phyloP scores from a whole-genome alignment of 345 rosid species.

The Eucalyptus pumila region DNA sequence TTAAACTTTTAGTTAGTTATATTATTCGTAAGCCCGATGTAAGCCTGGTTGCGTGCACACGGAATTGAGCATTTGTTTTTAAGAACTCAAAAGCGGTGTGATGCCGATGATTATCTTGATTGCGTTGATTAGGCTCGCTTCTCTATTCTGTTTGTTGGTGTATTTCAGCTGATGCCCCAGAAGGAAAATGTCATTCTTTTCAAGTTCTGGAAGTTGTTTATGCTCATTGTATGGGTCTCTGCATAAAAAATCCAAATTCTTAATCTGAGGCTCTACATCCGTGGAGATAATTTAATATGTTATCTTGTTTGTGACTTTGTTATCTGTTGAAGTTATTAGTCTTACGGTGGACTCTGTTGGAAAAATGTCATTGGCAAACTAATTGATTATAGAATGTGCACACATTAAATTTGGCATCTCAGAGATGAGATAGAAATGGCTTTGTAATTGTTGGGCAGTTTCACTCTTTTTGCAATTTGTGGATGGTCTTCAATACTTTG shows the following conservation, averaged over 20 bases:
- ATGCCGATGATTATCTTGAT: not conserved
- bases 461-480: not conserved
- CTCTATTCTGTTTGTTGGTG: not conserved
- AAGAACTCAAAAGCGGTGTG: not conserved
- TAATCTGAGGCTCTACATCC: not conserved
- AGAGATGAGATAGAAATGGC: not conserved
- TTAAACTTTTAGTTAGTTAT: not conserved
- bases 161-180: not conserved
- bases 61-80: not conserved
- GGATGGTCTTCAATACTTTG: not conserved
- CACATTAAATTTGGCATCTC: not conserved
- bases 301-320: not conserved
- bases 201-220: not conserved
- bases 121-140: not conserved
- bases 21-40: not conserved
- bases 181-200: not conserved
- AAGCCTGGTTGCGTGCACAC: not conserved
- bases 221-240: not conserved
- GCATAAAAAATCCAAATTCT: not conserved
- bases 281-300: not conserved
- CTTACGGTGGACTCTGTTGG: not conserved
- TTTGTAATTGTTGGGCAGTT: not conserved
- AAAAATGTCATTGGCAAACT: not conserved
- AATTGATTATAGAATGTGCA: not conserved
- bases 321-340: not conserved